Evolutionary conservation across 1,284 basidiomycete genomes (phyloP), one percentile per base, ranked within the genome.

Genomic region (Volvariella surrecta): DNA sequence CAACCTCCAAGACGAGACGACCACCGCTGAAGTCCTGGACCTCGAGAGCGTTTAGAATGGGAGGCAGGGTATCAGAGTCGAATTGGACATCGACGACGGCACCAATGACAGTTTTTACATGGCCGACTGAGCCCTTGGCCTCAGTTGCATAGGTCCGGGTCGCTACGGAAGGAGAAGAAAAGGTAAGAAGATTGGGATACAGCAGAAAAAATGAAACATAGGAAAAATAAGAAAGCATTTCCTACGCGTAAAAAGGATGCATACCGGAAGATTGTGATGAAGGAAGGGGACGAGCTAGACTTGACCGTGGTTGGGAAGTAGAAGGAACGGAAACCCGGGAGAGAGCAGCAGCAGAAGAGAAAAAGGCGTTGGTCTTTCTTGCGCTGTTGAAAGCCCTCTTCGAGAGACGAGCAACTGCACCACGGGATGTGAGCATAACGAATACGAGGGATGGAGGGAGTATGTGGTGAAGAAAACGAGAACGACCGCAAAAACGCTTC

Each of bases 41-140:
- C 72, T 98, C 94, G 54, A 98, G 88, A 54, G 95, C 95, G 68
- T 98, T 98, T 60, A 98, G 82, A 68, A 99, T 98, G 53, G 92
- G 84, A 48, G 95, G 95, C 40, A 98, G 88, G 67, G 83, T 73
- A 54, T 92, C 90, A 43, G 79, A 76, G 53, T 91, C 89, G 61
- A 93, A 92, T 67, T 96, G 91, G 54, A 97, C 94, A 68, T 99
- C 95, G 64, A 99, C 95, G 72, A 99, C 95, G 72, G 95, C 94
- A 85, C 90, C 90, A 68, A 93, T 93, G 74, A 93, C 88, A 55
- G 88, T 90, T 77, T 95, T 95, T 62, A 95, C 88, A 43, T 77
- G 70, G 55, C 91, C 92, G 58, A 74, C 67, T 48, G 74, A 59
- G 53, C 56, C 66, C 68, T 78, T 82, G 50, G 89, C 76, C 66